Conservation (phyloP, 306 rosid genomes). For the Trifolium pratense region DNA sequence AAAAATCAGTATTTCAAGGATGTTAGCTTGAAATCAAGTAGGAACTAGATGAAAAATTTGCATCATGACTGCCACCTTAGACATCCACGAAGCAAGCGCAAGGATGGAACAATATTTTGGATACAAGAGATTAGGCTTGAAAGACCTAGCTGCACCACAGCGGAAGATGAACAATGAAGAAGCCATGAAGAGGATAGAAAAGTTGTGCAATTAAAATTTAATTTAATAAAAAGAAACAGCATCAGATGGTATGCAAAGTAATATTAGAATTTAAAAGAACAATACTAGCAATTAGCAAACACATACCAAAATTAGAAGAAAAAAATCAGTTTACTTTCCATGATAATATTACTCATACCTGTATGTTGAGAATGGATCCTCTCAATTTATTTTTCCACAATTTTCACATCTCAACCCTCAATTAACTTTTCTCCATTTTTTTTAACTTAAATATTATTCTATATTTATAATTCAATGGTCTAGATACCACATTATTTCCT, state of each 20-base stretch:
- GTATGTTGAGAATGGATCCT: too few relatives aligned
- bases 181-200: slow-evolving; percentile 45
- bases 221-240: slow-evolving; percentile 36
- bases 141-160: slow-evolving; percentile 54
- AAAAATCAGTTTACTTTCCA: slow-evolving; percentile 12
- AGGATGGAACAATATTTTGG: slow-evolving; percentile 43
- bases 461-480: too few relatives aligned
- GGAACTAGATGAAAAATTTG: slow-evolving; percentile 28
- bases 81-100: slow-evolving; percentile 28
- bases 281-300: slow-evolving; percentile 17
- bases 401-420: too few relatives aligned
- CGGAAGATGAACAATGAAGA: slow-evolving; percentile 45
- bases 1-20: not conserved
- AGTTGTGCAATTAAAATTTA: slow-evolving; percentile 32
- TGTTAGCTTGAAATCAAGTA: slow-evolving; percentile 32
- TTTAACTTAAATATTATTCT: too few relatives aligned
- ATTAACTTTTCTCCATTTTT: too few relatives aligned
- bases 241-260: slow-evolving; percentile 25
- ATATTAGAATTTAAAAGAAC: slow-evolving; percentile 8
- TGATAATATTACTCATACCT: too few relatives aligned
- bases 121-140: slow-evolving; percentile 49
- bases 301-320: not conserved
- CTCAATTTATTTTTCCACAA: too few relatives aligned
- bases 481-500: too few relatives aligned
- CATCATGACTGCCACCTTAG: slow-evolving; percentile 31